Percentiles rank a stretch among this genome's conserved stretches.
These are phyloP conservation scores for Pythium sukuiense DNA, from an alignment of 352 stramenopile genomes.

Conservation along the genomic window DNA sequence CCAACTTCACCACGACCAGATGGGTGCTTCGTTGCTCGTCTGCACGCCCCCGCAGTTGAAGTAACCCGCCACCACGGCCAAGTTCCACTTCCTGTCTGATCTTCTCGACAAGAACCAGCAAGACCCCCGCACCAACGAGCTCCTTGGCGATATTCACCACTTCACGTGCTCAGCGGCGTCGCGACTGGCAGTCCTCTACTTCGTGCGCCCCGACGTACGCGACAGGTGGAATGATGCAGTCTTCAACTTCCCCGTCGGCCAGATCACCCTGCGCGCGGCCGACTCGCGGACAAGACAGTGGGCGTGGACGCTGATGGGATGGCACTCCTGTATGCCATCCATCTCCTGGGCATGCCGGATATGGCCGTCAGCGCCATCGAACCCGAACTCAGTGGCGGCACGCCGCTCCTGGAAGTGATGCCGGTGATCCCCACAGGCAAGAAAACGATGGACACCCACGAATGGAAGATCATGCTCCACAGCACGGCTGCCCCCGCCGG, in stretches of 20 bases:
- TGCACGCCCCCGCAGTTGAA: constrained; percentile 3
- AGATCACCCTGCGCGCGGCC: constrained; percentile 5
- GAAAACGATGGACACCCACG: background rate
- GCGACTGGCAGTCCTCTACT: background rate
- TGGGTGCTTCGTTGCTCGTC: constrained; percentile 9
- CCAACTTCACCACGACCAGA: constrained; percentile 2
- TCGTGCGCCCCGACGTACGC: constrained; percentile 3
- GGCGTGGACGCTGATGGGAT: background rate
- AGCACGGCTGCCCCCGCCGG: background rate
- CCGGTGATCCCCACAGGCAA: background rate
- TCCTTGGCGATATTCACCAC: constrained; percentile 2
- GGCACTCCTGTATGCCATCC: background rate
- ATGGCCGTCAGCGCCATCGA: background rate
- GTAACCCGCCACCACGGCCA: background rate
- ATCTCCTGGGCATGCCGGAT: background rate
- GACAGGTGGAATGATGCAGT: constrained; percentile 3
- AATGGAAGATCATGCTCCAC: background rate
- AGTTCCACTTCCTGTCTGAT: constrained; percentile 16
- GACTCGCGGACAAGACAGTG: background rate
- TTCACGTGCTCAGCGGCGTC: constrained; percentile 8
- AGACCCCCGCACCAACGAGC: background rate
- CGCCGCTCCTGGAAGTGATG: background rate
- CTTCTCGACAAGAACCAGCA: constrained; percentile 5
- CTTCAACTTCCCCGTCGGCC: constrained; percentile 11
- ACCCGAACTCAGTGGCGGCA: background rate